Conservation (phyloP, 768 basidiomycete genomes). For the Amanita thiersii region DNA sequence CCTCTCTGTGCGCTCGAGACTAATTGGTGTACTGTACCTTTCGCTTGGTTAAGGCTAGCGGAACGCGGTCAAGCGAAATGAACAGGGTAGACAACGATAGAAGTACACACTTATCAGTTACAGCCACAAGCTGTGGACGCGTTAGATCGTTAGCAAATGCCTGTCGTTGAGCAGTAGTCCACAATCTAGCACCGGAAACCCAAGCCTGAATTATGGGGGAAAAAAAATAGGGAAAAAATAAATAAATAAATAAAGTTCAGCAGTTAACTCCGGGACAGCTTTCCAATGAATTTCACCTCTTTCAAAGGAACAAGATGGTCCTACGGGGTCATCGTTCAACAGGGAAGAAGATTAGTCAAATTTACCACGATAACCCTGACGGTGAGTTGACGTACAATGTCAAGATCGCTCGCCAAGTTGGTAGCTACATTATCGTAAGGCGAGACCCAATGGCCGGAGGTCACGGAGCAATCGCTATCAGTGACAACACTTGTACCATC, state of each 20-base stretch:
- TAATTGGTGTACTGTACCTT: no score
- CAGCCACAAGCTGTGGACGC: constrained; percentile 45
- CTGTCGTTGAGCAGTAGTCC: constrained; percentile 43
- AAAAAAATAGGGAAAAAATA: background rate
- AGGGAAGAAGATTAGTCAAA: background rate
- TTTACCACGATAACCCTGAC: background rate
- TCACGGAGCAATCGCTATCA: constrained; percentile 28
- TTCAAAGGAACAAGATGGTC: constrained; percentile 50
- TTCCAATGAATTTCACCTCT: constrained; percentile 30
- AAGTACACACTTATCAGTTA: constrained; percentile 33
- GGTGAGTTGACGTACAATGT: constrained; percentile 41
- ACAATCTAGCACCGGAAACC: constrained; percentile 44
- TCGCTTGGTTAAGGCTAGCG: background rate
- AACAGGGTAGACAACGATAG: background rate
- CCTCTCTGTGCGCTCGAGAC: no score
- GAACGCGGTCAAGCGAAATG: background rate
- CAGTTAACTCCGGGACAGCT: no score
- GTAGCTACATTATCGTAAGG: constrained; percentile 42
- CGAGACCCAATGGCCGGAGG: constrained; percentile 44
- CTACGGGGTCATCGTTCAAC: constrained; percentile 19
- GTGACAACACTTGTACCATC: constrained; percentile 38
- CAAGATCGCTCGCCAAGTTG: constrained; percentile 35
- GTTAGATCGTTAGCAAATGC: constrained; percentile 48
- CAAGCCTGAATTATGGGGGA: constrained; percentile 45
- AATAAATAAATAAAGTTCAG: background rate